Percentiles rank a stretch among this genome's conserved stretches.
These are phyloP conservation scores for Hamigera avellanea DNA, from an alignment of 495 filamentous ascomycete genomes.

Conservation along the genomic window DNA sequence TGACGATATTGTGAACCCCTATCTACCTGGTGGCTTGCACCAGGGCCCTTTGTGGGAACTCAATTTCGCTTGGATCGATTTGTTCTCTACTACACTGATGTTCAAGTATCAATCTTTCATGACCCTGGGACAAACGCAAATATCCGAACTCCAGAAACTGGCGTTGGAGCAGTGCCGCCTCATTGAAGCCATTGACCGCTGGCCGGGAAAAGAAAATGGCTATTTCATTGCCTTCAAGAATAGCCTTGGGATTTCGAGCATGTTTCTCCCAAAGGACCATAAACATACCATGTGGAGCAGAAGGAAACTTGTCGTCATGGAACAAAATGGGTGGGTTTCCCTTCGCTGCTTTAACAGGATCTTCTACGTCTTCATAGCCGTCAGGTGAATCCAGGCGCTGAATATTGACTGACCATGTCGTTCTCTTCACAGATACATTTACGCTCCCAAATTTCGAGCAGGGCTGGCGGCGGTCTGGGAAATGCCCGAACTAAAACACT, in stretches of 20 bases:
- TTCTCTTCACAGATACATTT: conserved; percentile 58
- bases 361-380: not conserved
- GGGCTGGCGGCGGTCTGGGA: conserved; percentile 63
- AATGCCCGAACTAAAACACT: conserved; percentile 54
- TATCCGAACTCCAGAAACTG: conserved; percentile 42
- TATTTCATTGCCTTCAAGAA: conserved; percentile 63
- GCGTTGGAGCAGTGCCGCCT: conserved; percentile 63
- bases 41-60: conserved; percentile 55
- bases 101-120: conserved; percentile 60
- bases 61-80: conserved; percentile 67
- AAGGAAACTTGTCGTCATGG: conserved; percentile 65
- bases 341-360: not conserved
- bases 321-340: conserved; percentile 70
- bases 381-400: not conserved
- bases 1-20: conserved; percentile 63
- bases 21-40: conserved; percentile 53
- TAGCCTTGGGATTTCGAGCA: conserved; percentile 58
- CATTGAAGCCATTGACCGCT: conserved; percentile 65
- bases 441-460: conserved; percentile 58
- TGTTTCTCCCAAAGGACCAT: conserved; percentile 66
- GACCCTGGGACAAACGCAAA: conserved; percentile 35
- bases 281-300: conserved; percentile 75
- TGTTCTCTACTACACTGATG: conserved; percentile 68
- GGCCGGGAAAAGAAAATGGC: conserved; percentile 58
- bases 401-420: not conserved